These are phyloP conservation scores for Vitis riparia DNA, from an alignment of 164 flowering plant species.

Conservation along the genomic window DNA sequence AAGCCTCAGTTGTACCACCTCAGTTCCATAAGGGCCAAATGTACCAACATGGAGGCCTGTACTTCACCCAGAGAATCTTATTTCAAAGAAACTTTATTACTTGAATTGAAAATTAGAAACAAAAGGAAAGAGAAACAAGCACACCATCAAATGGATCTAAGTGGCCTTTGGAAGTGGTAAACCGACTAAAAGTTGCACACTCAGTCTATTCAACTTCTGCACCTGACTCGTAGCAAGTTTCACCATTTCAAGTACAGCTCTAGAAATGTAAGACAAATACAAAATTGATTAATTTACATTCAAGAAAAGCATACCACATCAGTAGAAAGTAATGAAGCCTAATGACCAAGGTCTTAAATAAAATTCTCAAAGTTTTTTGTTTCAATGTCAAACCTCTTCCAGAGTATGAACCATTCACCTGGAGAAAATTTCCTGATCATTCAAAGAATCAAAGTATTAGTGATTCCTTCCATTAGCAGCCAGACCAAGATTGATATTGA, in stretches of 20 bases:
- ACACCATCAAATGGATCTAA: constrained; percentile 90
- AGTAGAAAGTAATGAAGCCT: not conserved
- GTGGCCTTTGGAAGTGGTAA: constrained; percentile 49
- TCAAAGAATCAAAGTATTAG: too few species aligned
- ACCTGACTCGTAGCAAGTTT: constrained; percentile 83
- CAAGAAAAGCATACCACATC: not conserved
- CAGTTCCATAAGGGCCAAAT: constrained; percentile 93
- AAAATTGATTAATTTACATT: constrained; percentile 3
- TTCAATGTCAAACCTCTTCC: too few species aligned
- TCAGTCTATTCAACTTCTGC: constrained; percentile 61
- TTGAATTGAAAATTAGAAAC: not conserved
- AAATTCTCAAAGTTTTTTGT: too few species aligned
- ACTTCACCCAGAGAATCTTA: constrained; percentile 15
- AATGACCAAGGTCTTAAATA: not conserved
- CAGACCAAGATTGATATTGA: too few species aligned
- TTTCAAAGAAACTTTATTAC: constrained; percentile 1
- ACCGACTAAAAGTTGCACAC: constrained; percentile 66
- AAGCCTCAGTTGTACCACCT: constrained; percentile 88
- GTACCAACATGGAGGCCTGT: constrained; percentile 92
- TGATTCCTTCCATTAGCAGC: too few species aligned
- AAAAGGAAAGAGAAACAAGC: constrained; percentile 6
- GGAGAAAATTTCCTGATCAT: too few species aligned
- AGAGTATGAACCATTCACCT: too few species aligned
- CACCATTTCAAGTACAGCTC: constrained; percentile 76
- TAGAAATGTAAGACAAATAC: constrained; percentile 49